Evolutionary conservation across 2,329 filamentous ascomycete species (phyloP), one percentile per base, ranked within the genome.

Genomic region (Fusarium sp.): DNA sequence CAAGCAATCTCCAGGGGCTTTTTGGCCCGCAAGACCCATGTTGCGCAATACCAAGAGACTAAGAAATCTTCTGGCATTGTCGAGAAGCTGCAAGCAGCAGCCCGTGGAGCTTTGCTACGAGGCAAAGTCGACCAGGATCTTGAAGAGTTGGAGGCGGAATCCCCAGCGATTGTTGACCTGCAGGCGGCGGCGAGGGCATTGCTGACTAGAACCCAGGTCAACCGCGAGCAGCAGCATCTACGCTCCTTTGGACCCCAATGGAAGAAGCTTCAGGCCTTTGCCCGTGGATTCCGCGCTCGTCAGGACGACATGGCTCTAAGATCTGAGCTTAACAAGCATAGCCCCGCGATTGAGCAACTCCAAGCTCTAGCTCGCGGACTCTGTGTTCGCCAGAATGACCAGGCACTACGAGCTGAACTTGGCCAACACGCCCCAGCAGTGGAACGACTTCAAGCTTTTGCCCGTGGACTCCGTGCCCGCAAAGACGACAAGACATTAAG

Each of bases 1-100:
- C 91, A 93, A 80, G 88, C 90, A 79, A 82, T 88, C 69, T 89
- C 93, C 78, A 88, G 91, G 77, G 93, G 93, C 33, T 92, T 90
- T 74, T 83, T 94, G 71, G 82, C 89, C 66, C 90, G 93, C 52
- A 88, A 89, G 79, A 84, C 84, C 55, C 82, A 92, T 67, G 81
- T 84, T 58, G 84, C 84, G 70, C 90, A 90, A 82, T 87, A 89
- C 76, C 83, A 85, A 70, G 88, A 90, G 79, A 90, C 89, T 24
- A 84, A 83, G 73, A 81, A 85, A 73, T 83, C 86, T 60, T 83
- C 87, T 74, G 85, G 85, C 38, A 84, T 87, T 58, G 86, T 93
- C 44, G 83, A 85, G 68, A 83, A 85, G 52, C 85, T 94, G 48
- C 93, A 95, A 83, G 90, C 91, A 63, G 88, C 89, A 45, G 88